Evolutionary conservation across 805 yeast species (phyloP).

Genomic region (Zygotorulaspora danielsina): DNA sequence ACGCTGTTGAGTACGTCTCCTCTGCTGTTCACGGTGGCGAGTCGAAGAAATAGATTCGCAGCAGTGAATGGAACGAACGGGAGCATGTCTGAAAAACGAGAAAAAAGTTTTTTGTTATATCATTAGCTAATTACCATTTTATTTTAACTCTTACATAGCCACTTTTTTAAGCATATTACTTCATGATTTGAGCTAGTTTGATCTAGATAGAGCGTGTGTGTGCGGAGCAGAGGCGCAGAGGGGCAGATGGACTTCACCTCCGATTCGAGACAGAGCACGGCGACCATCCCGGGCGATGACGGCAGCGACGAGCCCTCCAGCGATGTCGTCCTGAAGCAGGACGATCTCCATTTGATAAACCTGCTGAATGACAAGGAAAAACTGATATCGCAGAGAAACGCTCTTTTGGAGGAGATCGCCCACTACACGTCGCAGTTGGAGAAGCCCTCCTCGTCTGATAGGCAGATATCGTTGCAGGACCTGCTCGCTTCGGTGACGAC

Average conservation of each 20-base stretch:
- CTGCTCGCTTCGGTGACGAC: constrained; percentile 6
- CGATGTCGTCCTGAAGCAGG: constrained; percentile 11
- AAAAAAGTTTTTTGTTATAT: constrained; percentile 2
- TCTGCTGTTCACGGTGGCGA: constrained; percentile 54
- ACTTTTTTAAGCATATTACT: neutral
- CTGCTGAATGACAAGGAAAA: constrained; percentile 23
- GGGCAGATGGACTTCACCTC: constrained; percentile 32
- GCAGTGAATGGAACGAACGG: constrained; percentile 4
- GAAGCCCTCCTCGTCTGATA: neutral
- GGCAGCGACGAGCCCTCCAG: constrained; percentile 4
- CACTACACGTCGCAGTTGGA: constrained; percentile 6
- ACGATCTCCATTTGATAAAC: constrained; percentile 15
- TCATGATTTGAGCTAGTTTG: no score
- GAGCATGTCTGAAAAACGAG: neutral
- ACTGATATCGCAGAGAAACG: constrained; percentile 18
- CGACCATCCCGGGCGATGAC: constrained; percentile 4
- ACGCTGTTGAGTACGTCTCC: constrained; percentile 45
- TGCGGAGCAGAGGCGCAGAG: no score
- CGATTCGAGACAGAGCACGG: constrained; percentile 15
- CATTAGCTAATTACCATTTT: neutral
- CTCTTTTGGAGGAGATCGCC: constrained; percentile 19
- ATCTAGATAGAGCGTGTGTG: no score
- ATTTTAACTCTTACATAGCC: neutral
- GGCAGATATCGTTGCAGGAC: constrained; percentile 6
- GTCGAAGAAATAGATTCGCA: constrained; percentile 35